These are phyloP conservation scores for Penicillium parvum DNA, from an alignment of 495 filamentous ascomycete species.

Conservation along the genomic window DNA sequence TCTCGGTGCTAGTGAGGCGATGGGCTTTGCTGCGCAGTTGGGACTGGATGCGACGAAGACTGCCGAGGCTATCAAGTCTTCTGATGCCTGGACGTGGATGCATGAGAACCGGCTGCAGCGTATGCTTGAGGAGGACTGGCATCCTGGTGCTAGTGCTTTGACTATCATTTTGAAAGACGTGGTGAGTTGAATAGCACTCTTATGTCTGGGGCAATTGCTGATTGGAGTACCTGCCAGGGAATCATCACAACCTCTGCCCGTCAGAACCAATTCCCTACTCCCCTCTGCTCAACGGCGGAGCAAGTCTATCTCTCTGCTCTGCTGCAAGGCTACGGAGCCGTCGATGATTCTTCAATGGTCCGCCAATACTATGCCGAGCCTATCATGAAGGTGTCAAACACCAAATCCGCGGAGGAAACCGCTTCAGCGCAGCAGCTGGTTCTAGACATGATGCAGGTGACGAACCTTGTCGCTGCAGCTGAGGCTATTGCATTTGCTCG, in stretches of 20 bases:
- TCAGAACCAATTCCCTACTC: slow-evolving; percentile 56
- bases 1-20: slow-evolving; percentile 63
- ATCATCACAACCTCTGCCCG: slow-evolving; percentile 72
- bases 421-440: slow-evolving; percentile 49
- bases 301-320: slow-evolving; percentile 62
- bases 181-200: slow-evolving; percentile 24
- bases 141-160: slow-evolving; percentile 60
- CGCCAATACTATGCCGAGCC: slow-evolving; percentile 51
- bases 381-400: slow-evolving; percentile 31
- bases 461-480: slow-evolving; percentile 60
- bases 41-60: slow-evolving; percentile 58
- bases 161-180: slow-evolving; percentile 80
- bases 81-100: slow-evolving; percentile 74
- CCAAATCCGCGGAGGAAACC: slow-evolving; percentile 26
- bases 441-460: slow-evolving; percentile 53
- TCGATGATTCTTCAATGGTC: slow-evolving; percentile 69
- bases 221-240: slow-evolving; percentile 33
- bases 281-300: slow-evolving; percentile 66
- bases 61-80: slow-evolving; percentile 52
- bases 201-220: not conserved
- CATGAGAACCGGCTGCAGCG: slow-evolving; percentile 69
- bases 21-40: slow-evolving; percentile 66
- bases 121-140: slow-evolving; percentile 65
- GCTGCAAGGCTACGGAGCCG: slow-evolving; percentile 54
- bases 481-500: slow-evolving; percentile 66